Evolutionary conservation across 768 basidiomycete species (phyloP).

Genomic region (Tricholomella constricta): DNA sequence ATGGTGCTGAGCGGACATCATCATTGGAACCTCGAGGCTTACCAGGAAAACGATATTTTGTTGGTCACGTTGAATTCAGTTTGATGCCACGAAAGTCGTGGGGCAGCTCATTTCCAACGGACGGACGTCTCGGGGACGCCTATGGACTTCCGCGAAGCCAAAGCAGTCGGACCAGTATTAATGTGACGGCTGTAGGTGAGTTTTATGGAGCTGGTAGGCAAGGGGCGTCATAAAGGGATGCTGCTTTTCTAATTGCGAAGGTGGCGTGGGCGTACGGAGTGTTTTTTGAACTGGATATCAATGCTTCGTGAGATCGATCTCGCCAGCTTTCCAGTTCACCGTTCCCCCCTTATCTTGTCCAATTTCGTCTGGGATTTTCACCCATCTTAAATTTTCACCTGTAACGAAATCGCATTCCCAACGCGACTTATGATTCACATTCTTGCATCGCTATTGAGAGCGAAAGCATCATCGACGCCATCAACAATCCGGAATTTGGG

Average conservation of each 20-base stretch:
- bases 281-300: slow-evolving; percentile 38
- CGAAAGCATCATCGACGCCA: slow-evolving; percentile 46
- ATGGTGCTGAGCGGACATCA: slow-evolving; percentile 47
- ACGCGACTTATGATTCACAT: slow-evolving; percentile 34
- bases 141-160: slow-evolving; percentile 44
- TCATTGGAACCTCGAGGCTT: slow-evolving; percentile 50
- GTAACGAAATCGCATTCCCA: slow-evolving; percentile 44
- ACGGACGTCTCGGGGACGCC: slow-evolving; percentile 37
- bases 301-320: too few species aligned
- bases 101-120: slow-evolving; percentile 44
- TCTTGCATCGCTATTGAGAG: slow-evolving; percentile 48
- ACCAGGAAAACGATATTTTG: slow-evolving; percentile 40
- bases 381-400: slow-evolving; percentile 37
- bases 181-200: slow-evolving; percentile 32
- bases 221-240: neutral
- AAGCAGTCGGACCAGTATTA: slow-evolving; percentile 41
- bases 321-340: slow-evolving; percentile 44
- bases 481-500: slow-evolving; percentile 48
- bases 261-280: slow-evolving; percentile 39
- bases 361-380: neutral
- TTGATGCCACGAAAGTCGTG: slow-evolving; percentile 39
- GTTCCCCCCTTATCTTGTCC: neutral
- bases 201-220: slow-evolving; percentile 42
- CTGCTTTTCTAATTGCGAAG: slow-evolving; percentile 19
- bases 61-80: slow-evolving; percentile 37